Conservation (phyloP, 2,329 filamentous ascomycete species). For the Claviceps fusiformis region DNA sequence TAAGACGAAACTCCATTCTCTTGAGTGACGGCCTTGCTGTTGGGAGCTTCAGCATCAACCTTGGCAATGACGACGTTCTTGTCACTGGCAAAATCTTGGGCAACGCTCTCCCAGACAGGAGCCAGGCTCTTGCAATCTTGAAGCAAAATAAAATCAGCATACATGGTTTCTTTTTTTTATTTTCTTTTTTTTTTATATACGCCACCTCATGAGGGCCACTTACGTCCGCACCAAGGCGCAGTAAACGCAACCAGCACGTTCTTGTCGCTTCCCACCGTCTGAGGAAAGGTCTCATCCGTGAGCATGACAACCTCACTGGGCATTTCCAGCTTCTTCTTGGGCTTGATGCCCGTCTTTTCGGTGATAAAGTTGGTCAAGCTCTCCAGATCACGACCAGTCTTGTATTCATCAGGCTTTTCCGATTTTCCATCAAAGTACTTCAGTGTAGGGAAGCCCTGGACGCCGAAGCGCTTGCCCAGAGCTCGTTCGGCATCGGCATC, state of each 20-base stretch:
- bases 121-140: slow-evolving; percentile 93
- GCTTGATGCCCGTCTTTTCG: slow-evolving; percentile 75
- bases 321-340: slow-evolving; percentile 60
- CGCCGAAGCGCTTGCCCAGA: slow-evolving; percentile 72
- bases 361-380: slow-evolving; percentile 67
- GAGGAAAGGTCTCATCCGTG: slow-evolving; percentile 65
- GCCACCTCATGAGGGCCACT: slow-evolving; percentile 27
- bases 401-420: slow-evolving; percentile 73
- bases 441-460: slow-evolving; percentile 91
- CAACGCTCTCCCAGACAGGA: slow-evolving; percentile 78
- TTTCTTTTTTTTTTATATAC: not conserved
- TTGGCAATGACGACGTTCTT: slow-evolving; percentile 76
- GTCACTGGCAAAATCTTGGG: slow-evolving; percentile 67
- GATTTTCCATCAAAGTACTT: slow-evolving; percentile 98
- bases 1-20: slow-evolving; percentile 72
- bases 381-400: slow-evolving; percentile 74
- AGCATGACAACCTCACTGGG: slow-evolving; percentile 68
- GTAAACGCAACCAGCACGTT: slow-evolving; percentile 93
- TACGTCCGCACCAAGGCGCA: slow-evolving; percentile 96
- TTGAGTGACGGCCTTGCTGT: slow-evolving; percentile 64
- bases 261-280: slow-evolving; percentile 70
- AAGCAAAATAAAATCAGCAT: not conserved
- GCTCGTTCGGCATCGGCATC: slow-evolving; percentile 82
- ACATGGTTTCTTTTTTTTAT: not conserved
- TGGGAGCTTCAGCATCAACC: slow-evolving; percentile 82